phyloP scores from a whole-genome alignment of 73 alveolate genomes.

The Tetrahymena borealis region DNA sequence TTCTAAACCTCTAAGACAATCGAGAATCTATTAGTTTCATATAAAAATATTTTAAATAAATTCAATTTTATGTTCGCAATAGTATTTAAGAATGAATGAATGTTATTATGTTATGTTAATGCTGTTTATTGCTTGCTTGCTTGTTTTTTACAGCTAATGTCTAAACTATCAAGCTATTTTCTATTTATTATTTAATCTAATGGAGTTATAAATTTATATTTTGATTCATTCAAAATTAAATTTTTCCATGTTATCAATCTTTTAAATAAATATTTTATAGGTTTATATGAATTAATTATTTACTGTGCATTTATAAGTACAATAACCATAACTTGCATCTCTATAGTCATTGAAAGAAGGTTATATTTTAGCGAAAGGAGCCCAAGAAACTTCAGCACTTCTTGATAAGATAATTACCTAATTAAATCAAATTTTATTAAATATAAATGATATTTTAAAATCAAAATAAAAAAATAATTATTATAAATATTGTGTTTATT shows the following conservation, averaged over 20 bases:
- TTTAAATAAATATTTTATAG: not conserved
- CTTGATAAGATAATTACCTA: conserved; percentile 39
- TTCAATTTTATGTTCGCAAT: not conserved
- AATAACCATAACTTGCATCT: conserved; percentile 85
- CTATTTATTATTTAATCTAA: not conserved
- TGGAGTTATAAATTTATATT: too few relatives aligned
- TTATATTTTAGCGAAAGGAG: conserved; percentile 39
- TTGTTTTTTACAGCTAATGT: too few relatives aligned
- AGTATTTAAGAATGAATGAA: too few relatives aligned
- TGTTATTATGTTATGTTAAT: too few relatives aligned
- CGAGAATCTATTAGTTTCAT: conserved; percentile 8
- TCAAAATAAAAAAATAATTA: too few relatives aligned
- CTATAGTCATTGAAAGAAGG: conserved; percentile 71
- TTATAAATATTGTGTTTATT: too few relatives aligned
- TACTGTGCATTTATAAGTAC: conserved; percentile 79
- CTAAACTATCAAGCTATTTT: not conserved
- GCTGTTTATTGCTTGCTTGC: not conserved
- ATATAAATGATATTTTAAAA: too few relatives aligned
- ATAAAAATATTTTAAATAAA: not conserved
- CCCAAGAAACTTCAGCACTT: conserved; percentile 91
- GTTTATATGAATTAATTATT: not conserved
- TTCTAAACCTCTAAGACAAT: conserved; percentile 86
- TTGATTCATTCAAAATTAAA: not conserved
- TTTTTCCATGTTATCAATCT: not conserved
- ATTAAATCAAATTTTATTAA: conserved; percentile 39